Evolutionary conservation across 163 green algal genomes (phyloP), one percentile per base, ranked within the genome.

Genomic region (Volvox carteri): DNA sequence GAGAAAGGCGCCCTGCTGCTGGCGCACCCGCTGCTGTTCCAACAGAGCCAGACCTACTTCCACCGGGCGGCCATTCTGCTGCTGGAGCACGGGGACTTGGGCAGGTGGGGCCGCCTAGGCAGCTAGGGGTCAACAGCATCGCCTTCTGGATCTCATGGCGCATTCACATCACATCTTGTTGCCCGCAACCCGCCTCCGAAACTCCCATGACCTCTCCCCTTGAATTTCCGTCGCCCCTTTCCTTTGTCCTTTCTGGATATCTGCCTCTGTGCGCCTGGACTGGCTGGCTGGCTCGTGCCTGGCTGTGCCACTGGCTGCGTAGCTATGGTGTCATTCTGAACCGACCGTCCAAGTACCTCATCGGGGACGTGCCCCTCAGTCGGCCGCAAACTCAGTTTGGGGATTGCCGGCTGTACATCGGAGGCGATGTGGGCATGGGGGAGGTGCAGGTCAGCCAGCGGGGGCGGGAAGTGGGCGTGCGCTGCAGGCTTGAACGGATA

Each of bases 261-360:
- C n/a, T n/a, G n/a, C n/a, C n/a, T n/a, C n/a, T n/a, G n/a, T n/a
- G n/a, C n/a, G n/a, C n/a, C n/a, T n/a, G n/a, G n/a, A n/a, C n/a
- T n/a, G n/a, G n/a, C n/a, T n/a, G n/a, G n/a, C n/a, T n/a, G n/a
- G n/a, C n/a, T n/a, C n/a, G n/a, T n/a, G n/a, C n/a, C n/a, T n/a
- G n/a, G n/a, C n/a, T n/a, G n/a, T n/a, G n/a, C n/a, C n/a, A n/a
- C n/a, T n/a, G n/a, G n/a, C n/a, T n/a, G n/a, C n/a, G n/a, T n/a
- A 92, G 70, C 46, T 91, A 92, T 12, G 95, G 95, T 1, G 37
- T 97, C 30, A 97, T 97, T 28, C 78, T 97, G 19, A 96, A 96
- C 91, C 92, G 89, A 21, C 94, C 94, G 14, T 95, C 92, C 14
- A 75, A 52, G 35, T 60, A 86, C 23, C 25, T 67, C 39, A 56